Percentiles rank a stretch among this genome's conserved stretches.
Conservation (phyloP, 768 basidiomycete genomes). For the Cyathus striatus region DNA sequence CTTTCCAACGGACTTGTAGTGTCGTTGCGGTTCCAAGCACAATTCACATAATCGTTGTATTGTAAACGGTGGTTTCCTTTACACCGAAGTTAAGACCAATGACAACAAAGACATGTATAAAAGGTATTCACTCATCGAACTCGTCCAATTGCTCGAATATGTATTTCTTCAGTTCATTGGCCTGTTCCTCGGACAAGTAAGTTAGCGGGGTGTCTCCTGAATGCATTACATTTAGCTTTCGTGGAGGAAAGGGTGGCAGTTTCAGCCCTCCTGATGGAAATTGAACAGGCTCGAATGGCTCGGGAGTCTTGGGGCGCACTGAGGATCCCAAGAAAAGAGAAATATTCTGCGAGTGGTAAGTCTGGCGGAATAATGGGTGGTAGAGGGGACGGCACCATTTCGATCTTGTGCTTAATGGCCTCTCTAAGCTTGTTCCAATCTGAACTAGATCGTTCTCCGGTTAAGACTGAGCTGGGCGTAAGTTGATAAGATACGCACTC, state of each 20-base stretch:
- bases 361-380: too few species aligned
- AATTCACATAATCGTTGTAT: slow-evolving; percentile 89
- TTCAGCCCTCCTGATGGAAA: slow-evolving; percentile 57
- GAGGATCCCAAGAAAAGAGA: slow-evolving; percentile 39
- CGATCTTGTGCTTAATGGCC: slow-evolving; percentile 67
- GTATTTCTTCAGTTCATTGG: slow-evolving; percentile 45
- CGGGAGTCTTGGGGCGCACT: slow-evolving; percentile 27
- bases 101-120: neutral
- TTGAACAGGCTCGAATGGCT: slow-evolving; percentile 34
- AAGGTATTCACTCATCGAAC: slow-evolving; percentile 65
- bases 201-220: slow-evolving; percentile 50
- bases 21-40: slow-evolving; percentile 56
- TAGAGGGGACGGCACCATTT: slow-evolving; percentile 58
- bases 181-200: slow-evolving; percentile 59
- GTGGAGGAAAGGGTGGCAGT: slow-evolving; percentile 68
- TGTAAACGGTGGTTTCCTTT: slow-evolving; percentile 72
- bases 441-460: too few species aligned
- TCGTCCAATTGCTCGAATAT: slow-evolving; percentile 66
- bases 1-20: slow-evolving; percentile 79
- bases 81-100: neutral
- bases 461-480: too few species aligned
- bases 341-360: slow-evolving; percentile 36
- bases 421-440: slow-evolving; percentile 71
- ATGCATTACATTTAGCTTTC: slow-evolving; percentile 43
- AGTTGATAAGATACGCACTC: too few species aligned